A percentile compares a stretch with the other conserved stretches of the same genome.
Conservation (phyloP, 306 rosid genomes). For the Fragaria ananassa region DNA sequence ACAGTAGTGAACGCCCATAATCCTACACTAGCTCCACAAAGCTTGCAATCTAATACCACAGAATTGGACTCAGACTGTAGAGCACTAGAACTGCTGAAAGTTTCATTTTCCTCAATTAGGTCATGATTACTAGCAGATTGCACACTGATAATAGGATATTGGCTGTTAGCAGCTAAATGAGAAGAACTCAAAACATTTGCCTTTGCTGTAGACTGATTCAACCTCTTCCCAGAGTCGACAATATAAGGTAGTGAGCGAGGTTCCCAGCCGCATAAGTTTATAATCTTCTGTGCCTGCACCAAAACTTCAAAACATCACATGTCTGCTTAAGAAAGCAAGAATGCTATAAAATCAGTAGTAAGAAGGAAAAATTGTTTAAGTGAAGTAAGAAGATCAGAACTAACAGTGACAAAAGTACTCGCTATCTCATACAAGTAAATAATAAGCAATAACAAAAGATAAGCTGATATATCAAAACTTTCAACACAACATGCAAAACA, state of each 20-base stretch:
- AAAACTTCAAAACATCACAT: slow-evolving; percentile 16
- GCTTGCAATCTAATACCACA: slow-evolving; percentile 76
- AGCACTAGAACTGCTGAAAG: slow-evolving; percentile 30
- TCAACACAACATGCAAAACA: neutral
- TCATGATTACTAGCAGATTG: slow-evolving; percentile 33
- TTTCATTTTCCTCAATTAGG: slow-evolving; percentile 33
- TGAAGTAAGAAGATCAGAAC: slow-evolving; percentile 3
- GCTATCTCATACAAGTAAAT: neutral
- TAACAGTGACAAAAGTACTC: neutral
- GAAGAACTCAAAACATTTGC: slow-evolving; percentile 27
- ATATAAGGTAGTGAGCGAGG: slow-evolving; percentile 73
- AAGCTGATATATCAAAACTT: neutral
- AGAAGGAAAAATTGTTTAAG: neutral
- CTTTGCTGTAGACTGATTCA: slow-evolving; percentile 41
- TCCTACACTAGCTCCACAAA: slow-evolving; percentile 93
- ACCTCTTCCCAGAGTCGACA: slow-evolving; percentile 49
- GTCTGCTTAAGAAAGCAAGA: slow-evolving; percentile 10
- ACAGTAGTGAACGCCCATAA: slow-evolving; percentile 77
- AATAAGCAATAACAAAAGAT: slow-evolving; percentile 3
- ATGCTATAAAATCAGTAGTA: slow-evolving; percentile 8
- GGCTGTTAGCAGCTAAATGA: slow-evolving; percentile 28
- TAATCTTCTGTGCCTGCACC: slow-evolving; percentile 76
- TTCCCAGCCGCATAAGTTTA: slow-evolving; percentile 89
- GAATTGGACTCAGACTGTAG: slow-evolving; percentile 64
- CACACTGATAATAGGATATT: slow-evolving; percentile 28